These are phyloP conservation scores for Chenopodium quinoa DNA, from an alignment of 148 eudicot genomes.

Conservation along the genomic window DNA sequence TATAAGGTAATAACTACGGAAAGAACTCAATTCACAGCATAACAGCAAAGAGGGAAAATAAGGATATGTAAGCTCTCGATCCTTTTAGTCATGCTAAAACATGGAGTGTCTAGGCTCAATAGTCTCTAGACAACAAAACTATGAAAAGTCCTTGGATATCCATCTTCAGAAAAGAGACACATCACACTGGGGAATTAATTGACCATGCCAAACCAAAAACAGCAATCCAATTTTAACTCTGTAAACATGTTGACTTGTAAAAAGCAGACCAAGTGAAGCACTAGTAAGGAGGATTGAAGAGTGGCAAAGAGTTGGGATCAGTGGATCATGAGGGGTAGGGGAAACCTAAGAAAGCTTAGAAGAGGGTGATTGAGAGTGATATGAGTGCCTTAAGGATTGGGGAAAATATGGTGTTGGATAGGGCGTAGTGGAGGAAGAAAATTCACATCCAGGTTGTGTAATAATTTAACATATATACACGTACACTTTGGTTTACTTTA, in stretches of 20 bases:
- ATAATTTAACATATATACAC: too few species aligned
- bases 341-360: too few species aligned
- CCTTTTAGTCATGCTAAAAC: not conserved
- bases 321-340: too few species aligned
- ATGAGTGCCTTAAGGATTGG: too few species aligned
- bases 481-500: too few species aligned
- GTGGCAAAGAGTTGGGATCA: too few species aligned
- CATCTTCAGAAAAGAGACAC: constrained; percentile 10
- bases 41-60: not conserved
- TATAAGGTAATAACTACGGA: not conserved
- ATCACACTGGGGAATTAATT: not conserved
- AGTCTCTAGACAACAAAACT: not conserved
- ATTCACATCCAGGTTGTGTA: too few species aligned
- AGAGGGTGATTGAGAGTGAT: too few species aligned
- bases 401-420: too few species aligned
- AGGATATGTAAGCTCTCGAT: not conserved
- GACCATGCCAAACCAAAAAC: not conserved
- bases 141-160: not conserved
- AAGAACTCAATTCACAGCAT: not conserved
- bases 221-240: not conserved
- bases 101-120: not conserved
- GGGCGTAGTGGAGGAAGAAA: too few species aligned
- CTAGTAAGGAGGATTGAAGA: too few species aligned
- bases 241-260: not conserved
- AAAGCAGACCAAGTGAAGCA: too few species aligned